Base-by-base conservation (phyloP, 2,329 filamentous ascomycete genomes). In the Trichoderma citrinoviride region DNA sequence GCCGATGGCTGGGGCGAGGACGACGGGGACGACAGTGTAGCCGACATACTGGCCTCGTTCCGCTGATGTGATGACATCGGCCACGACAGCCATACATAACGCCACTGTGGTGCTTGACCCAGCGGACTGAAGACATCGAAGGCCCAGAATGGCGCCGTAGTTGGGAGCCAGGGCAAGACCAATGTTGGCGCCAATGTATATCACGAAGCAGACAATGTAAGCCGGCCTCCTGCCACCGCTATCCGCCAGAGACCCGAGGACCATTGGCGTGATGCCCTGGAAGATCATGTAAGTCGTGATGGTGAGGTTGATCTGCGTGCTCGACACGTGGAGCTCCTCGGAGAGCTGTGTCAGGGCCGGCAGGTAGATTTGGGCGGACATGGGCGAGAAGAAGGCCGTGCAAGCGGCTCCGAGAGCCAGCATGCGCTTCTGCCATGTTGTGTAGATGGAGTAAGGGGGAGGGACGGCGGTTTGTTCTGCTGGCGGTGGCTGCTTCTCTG, bases 41-140 rank as follows among this genome's bases (percentile, higher is more conserved):
- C 81, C 85, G 60, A 89, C 81, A 68, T 86, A 87, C 43, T 81
- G 77, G 2, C 87, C 87, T 65, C 89, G 78, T 71, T 91, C 87
- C 0, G 82, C 82, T 2, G 83, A 83, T 0, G 86, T 88, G 12
- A 84, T 79, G 7, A 89, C 78, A 71, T 92, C 89, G 0, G 85
- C 85, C 1, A 91, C 81, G 0, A 90, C 83, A 0, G 83, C 88
- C 29, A 75, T 76, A 29, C 77, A 78, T 3, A 91, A 77, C 0
- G 87, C 83, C 5, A 90, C 78, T 0, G 86, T 89, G 2, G 83
- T 83, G 62, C 82, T 85, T 46, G 82, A 86, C 0, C 87, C 86
- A 0, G 82, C 80, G 5, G 82, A 85, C 70, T 89, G 86, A 2
- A 88, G 70, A 69, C 81, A 83, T 3, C 86, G 77, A 5, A 88